These are phyloP conservation scores for Ormosia emarginata DNA, from an alignment of 306 rosid genomes.

Conservation along the genomic window DNA sequence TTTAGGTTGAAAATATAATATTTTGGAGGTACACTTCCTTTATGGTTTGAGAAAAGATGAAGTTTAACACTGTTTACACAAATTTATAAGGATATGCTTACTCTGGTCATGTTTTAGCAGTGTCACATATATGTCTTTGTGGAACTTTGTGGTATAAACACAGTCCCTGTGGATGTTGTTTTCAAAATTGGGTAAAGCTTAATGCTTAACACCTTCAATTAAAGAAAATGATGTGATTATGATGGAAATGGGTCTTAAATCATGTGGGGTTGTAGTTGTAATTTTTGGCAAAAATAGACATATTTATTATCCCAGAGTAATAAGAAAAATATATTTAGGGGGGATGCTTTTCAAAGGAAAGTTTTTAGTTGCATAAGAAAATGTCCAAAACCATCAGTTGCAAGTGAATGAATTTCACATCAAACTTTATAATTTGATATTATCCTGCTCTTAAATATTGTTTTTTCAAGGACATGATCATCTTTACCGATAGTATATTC, in stretches of 20 bases:
- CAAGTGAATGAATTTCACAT: not conserved
- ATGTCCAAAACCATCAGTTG: conserved; percentile 14
- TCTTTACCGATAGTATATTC: not conserved
- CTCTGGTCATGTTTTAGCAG: not conserved
- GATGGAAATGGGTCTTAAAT: conserved; percentile 9
- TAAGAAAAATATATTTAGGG: not conserved
- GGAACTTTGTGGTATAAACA: not conserved
- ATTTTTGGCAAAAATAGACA: not conserved
- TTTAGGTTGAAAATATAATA: conserved; percentile 1
- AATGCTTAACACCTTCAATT: not conserved
- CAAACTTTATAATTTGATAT: not conserved
- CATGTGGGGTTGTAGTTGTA: not conserved
- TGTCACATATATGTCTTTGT: not conserved
- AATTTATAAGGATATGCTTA: conserved; percentile 2
- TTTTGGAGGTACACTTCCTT: not conserved
- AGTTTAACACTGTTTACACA: not conserved
- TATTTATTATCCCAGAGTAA: not conserved
- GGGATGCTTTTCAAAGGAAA: not conserved
- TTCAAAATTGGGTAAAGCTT: not conserved
- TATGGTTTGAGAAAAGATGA: not conserved
- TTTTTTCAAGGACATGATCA: not conserved
- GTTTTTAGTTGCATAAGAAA: not conserved
- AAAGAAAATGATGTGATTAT: not conserved
- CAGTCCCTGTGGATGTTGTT: not conserved
- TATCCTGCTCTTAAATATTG: not conserved